Evolutionary conservation across 1,284 basidiomycete genomes (phyloP), one percentile per base, ranked within the genome.

Genomic region (Apiotrichum mycotoxinovorans): DNA sequence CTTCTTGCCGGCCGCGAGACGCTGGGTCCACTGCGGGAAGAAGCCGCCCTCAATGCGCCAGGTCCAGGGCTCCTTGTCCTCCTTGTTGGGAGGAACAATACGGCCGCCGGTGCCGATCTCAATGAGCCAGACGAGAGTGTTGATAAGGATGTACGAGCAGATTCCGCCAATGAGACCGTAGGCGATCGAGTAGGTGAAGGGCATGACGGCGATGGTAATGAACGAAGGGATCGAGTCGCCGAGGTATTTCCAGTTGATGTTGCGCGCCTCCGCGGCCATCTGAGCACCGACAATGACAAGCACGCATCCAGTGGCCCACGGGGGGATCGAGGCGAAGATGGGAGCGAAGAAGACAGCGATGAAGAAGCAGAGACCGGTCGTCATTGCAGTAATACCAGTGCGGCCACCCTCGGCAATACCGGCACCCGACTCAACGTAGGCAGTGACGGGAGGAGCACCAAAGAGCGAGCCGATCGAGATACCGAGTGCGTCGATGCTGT

Each of bases 221-320:
- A 91, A 91, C 0, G 88, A 87, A 9, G 91, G 91, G 3, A 93
- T 83, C 17, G 88, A 84, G 72, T 94, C 91, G 27, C 90, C 89
- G 41, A 87, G 82, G 70, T 89, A 94, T 70, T 86, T 82, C 90
- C 91, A 94, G 77, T 92, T 93, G 76, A 94, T 87, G 57, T 89
- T 86, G 40, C 85, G 82, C 15, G 89, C 87, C 69, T 90, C 92
- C 68, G 86, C 83, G 70, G 91, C 89, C 91, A 94, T 94, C 71
- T 93, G 80, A 26, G 87, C 88, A 25, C 91, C 91, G 38, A 92
- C 90, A 59, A 94, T 87, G 59, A 91, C 83, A 47, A 94, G 80
- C 5, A 90, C 89, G 57, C 89, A 87, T 8, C 91, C 91, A 0
- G 91, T 94, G 1, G 91, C 90, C 88, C 90, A 94, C 0, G 85